Evolutionary conservation across 2,329 filamentous ascomycete species (phyloP).

Genomic region (Penicillium fuscoglaucum): DNA sequence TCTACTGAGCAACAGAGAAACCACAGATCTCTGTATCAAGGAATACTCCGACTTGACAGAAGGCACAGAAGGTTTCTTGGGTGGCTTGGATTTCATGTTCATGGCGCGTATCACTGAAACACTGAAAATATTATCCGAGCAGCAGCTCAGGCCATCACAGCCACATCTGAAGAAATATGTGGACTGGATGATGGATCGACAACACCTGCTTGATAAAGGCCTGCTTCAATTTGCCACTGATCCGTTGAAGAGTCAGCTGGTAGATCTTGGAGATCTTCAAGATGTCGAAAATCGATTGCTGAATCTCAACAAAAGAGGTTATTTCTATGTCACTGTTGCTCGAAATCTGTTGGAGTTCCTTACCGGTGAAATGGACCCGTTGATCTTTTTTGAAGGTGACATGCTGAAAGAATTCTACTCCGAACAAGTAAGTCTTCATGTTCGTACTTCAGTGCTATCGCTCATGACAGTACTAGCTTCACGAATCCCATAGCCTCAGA

Average conservation of each 20-base stretch:
- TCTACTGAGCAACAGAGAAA: neutral
- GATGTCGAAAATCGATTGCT: neutral
- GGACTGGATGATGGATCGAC: slow-evolving; percentile 6
- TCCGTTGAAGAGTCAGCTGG: too few relatives aligned
- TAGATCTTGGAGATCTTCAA: neutral
- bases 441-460: neutral
- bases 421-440: slow-evolving; percentile 6
- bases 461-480: neutral
- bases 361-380: slow-evolving; percentile 3
- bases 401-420: slow-evolving; percentile 5
- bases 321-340: neutral
- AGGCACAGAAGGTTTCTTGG: neutral
- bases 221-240: too few relatives aligned
- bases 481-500: neutral
- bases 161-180: slow-evolving; percentile 13
- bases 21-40: neutral
- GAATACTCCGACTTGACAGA: neutral
- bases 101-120: neutral
- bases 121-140: neutral
- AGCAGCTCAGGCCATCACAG: neutral
- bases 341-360: neutral
- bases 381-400: neutral
- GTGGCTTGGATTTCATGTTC: neutral
- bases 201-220: too few relatives aligned
- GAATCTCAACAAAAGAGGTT: neutral